Conservation (phyloP, 768 basidiomycete genomes). For the Russula compacta region DNA sequence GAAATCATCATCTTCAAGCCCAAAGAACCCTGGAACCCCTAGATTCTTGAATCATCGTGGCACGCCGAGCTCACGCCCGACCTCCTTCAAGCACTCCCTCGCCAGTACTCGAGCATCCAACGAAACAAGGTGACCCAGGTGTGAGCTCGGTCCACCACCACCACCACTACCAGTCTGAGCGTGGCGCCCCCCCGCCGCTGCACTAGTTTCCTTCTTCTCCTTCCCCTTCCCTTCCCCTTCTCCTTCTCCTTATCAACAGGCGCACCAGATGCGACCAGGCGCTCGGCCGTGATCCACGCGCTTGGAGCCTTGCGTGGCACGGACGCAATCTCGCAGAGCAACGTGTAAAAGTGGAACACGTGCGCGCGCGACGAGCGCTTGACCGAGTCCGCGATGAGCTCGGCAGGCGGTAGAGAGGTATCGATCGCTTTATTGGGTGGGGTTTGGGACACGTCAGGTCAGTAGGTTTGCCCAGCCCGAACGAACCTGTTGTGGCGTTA, state of each 20-base stretch:
- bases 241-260: not conserved
- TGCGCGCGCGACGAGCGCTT: conserved; percentile 73
- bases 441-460: too few relatives aligned
- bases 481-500: too few relatives aligned
- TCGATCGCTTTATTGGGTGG: too few relatives aligned
- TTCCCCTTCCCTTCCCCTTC: too few relatives aligned
- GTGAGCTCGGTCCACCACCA: not conserved
- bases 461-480: too few relatives aligned
- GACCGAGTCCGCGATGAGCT: conserved; percentile 59
- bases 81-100: conserved; percentile 53
- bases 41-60: conserved; percentile 18
- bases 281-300: conserved; percentile 44
- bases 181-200: not conserved
- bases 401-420: conserved; percentile 37
- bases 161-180: not conserved
- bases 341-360: conserved; percentile 78
- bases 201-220: not conserved
- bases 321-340: conserved; percentile 72
- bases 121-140: conserved; percentile 28
- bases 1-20: not conserved
- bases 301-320: conserved; percentile 59
- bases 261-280: conserved; percentile 8
- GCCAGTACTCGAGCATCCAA: conserved; percentile 61
- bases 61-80: conserved; percentile 70
- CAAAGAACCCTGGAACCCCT: not conserved